Evolutionary conservation across 768 basidiomycete species (phyloP).

Genomic region (Dioszegia aurantiaca): DNA sequence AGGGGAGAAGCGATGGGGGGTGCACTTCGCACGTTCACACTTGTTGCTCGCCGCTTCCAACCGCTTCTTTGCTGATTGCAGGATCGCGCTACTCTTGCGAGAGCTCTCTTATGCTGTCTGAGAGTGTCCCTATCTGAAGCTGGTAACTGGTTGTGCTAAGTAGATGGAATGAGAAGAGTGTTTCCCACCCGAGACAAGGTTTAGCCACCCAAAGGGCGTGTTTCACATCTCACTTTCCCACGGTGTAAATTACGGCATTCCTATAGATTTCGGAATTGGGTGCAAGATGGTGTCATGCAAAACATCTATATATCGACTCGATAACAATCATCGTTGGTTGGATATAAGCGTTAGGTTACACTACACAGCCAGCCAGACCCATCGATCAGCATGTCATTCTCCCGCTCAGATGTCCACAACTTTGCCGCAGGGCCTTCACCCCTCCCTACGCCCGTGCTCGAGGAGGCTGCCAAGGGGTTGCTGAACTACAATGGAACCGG

Average conservation of each 20-base stretch:
- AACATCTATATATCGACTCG: constrained; percentile 1
- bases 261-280: not conserved
- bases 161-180: not conserved
- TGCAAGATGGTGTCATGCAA: not conserved
- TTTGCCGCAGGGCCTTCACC: constrained; percentile 94
- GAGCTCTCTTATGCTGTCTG: no score
- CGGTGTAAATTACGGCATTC: not conserved
- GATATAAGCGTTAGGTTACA: no score
- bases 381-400: constrained; percentile 9
- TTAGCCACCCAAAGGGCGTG: not conserved
- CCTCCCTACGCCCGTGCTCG: constrained; percentile 78
- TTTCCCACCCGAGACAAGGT: not conserved
- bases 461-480: constrained; percentile 77
- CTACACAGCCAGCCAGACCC: no score
- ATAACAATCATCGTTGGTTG: no score
- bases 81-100: no score
- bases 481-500: constrained; percentile 87
- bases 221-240: constrained; percentile 3
- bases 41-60: no score
- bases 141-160: no score
- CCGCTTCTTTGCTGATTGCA: no score
- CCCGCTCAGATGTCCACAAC: constrained; percentile 67
- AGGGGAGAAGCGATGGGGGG: no score
- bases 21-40: no score
- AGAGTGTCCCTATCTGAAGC: no score